Base-by-base conservation (phyloP, 495 filamentous ascomycete species). In the Aspergillus mulundensis region DNA sequence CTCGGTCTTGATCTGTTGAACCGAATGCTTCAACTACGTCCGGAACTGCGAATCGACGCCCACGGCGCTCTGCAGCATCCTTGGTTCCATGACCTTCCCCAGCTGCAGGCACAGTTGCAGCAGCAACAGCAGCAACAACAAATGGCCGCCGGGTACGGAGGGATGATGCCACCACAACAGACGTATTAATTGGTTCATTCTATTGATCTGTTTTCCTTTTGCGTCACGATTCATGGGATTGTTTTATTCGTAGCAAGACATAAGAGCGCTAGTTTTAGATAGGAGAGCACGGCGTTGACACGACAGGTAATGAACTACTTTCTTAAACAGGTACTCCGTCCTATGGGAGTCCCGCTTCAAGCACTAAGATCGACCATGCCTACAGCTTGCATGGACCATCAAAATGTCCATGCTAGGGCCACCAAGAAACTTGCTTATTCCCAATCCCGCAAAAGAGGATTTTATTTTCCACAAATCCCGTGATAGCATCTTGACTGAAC, bases 1-100 rank as follows among this genome's bases (percentile, higher is more conserved):
- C 62, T 87, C 38, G 94, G 93, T 1, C 80, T 98, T 67, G 90
- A 96, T 64, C 75, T 98, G 30, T 73, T 98, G 54, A 84, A 85
- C 61, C 78, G 86, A 21, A 96, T 97, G 94, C 81, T 98, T 32
- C 92, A 97, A 63, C 75, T 97, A 32, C 82, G 94, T 36, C 94
- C 94, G 5, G 94, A 98, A 67, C 87, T 95, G 77, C 83, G 94
- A 25, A 87, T 95, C 62, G 88, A 86, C 52, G 94, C 94, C 10
- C 74, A 84, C 54, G 87, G 91, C 54, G 93, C 93, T 4, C 73
- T 97, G 50, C 78, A 83, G 57, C 95, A 98, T 69, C 88, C 84
- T 2, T 98, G 94, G 94, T 98, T 98, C 72, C 73, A 80, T 57
- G 86, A 87, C 66, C 67, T 87, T 36, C 70, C 78, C 6, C 75